Percentiles rank a stretch among this genome's conserved stretches.
Evolutionary conservation across 768 basidiomycete species (phyloP).

Genomic region (Antrodiella citrinella): DNA sequence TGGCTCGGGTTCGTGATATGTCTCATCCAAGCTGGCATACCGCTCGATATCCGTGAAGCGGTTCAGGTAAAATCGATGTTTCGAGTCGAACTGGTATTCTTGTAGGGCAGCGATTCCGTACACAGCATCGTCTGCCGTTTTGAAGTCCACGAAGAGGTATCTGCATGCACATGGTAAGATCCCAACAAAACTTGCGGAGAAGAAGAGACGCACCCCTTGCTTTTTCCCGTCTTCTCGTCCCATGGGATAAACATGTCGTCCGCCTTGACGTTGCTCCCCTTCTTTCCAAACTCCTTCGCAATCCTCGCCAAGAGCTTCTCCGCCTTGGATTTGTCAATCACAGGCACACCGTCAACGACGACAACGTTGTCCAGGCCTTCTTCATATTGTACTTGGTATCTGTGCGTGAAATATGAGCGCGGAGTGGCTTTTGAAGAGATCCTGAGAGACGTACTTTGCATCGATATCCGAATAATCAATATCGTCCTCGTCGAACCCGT

Average conservation of each 20-base stretch:
- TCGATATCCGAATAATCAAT: conserved; percentile 90
- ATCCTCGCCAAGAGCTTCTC: conserved; percentile 78
- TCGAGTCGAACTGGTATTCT: conserved; percentile 79
- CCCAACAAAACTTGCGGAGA: not conserved
- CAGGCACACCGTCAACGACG: conserved; percentile 87
- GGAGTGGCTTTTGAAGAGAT: not conserved
- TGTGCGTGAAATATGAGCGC: no score
- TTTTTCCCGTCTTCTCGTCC: conserved; percentile 74
- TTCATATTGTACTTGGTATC: conserved; percentile 80
- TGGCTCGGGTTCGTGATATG: conserved; percentile 63
- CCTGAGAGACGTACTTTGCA: conserved; percentile 48
- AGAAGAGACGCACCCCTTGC: conserved; percentile 69
- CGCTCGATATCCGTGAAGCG: conserved; percentile 86
- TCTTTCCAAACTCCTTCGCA: conserved; percentile 75
- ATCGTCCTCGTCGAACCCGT: conserved; percentile 37
- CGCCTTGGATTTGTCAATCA: conserved; percentile 80
- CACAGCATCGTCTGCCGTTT: conserved; percentile 59
- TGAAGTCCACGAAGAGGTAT: conserved; percentile 77
- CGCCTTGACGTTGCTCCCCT: conserved; percentile 67
- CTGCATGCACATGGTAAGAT: conserved; percentile 30
- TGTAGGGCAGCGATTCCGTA: conserved; percentile 61
- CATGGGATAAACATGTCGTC: conserved; percentile 85
- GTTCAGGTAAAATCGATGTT: conserved; percentile 79
- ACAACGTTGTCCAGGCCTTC: conserved; percentile 87
- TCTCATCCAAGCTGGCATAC: conserved; percentile 69